These are phyloP conservation scores for Gamsiella multidivaricata DNA, from an alignment of 192 early-diverging fungal species.

Conservation along the genomic window DNA sequence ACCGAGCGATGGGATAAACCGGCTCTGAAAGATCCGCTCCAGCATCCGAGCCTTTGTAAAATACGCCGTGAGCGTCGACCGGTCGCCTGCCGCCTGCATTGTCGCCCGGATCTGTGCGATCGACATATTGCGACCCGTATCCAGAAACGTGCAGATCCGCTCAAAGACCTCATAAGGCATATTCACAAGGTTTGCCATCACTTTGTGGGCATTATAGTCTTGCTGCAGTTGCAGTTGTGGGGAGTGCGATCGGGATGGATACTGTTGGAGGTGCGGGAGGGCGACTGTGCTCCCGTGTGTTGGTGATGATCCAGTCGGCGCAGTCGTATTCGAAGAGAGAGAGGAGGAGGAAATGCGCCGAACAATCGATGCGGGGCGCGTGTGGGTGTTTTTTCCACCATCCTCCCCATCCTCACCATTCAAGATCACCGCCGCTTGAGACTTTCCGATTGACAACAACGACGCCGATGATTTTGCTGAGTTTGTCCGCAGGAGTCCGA, in stretches of 20 bases:
- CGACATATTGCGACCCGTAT: slow-evolving; percentile 29
- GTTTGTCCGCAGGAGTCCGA: not conserved
- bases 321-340: too few relatives aligned
- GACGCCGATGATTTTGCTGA: not conserved
- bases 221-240: not conserved
- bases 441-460: not conserved
- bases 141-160: slow-evolving; percentile 36
- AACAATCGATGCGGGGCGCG: too few relatives aligned
- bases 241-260: not conserved
- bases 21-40: slow-evolving; percentile 29
- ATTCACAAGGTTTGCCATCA: slow-evolving; percentile 26
- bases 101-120: slow-evolving; percentile 34
- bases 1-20: slow-evolving; percentile 34
- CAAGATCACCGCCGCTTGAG: not conserved
- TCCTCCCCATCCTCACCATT: slow-evolving; percentile 4
- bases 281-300: not conserved
- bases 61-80: slow-evolving; percentile 16
- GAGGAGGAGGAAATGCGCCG: too few relatives aligned
- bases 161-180: slow-evolving; percentile 56
- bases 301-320: not conserved
- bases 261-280: not conserved
- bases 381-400: too few relatives aligned
- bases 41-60: slow-evolving; percentile 31
- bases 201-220: slow-evolving; percentile 34
- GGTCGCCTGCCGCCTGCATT: slow-evolving; percentile 9